Evolutionary conservation across 2,329 filamentous ascomycete genomes (phyloP), one percentile per base, ranked within the genome.

Genomic region (Phoma sp.): DNA sequence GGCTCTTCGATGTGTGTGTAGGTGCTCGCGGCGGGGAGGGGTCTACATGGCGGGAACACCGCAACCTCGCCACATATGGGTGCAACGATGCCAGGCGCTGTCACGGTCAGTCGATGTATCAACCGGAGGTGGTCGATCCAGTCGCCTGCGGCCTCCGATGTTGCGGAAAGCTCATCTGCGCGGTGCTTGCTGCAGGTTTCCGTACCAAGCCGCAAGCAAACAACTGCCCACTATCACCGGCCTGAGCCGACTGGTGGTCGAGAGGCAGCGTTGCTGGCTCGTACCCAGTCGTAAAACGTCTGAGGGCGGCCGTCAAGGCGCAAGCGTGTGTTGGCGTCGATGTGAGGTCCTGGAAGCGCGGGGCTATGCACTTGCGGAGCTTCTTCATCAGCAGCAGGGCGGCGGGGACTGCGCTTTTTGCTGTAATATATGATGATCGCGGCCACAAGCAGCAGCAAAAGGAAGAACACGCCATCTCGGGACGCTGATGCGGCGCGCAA

Each of bases 251-350:
- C 17, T 10, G 21, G 12, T 21, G 25, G 19, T 19, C 12, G 35
- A 9, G 36, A 17, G 7, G 29, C 29, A 12, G 27, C 27, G 33
- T 41, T 36, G 22, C 41, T 46, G 41, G 29, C 29, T 25, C 25
- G 17, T 12, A 40, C 49, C 25, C 36, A 52, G 33, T 27, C 49
- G 22, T 36, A 46, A 22, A 52, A 40, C 4, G 49, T 46, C 36
- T 19, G 36, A 19, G 35, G 29, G 13, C 29, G 21, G 27, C 33
- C 21, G 15, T 9, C 45, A 21, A 33, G 36, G 13, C 29, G 41
- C 29, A 35, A 12, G 36, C 49, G 29, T 12, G 41, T 46, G 49
- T 36, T 41, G 41, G 29, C 22, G n/a, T 35, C 21, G 41, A 46
- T 31, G n/a, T 46, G 41, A 40, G 41, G 36, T 33, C 29, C 36